Conservation (phyloP, 805 yeast genomes). For the Metschnikowia matae region DNA sequence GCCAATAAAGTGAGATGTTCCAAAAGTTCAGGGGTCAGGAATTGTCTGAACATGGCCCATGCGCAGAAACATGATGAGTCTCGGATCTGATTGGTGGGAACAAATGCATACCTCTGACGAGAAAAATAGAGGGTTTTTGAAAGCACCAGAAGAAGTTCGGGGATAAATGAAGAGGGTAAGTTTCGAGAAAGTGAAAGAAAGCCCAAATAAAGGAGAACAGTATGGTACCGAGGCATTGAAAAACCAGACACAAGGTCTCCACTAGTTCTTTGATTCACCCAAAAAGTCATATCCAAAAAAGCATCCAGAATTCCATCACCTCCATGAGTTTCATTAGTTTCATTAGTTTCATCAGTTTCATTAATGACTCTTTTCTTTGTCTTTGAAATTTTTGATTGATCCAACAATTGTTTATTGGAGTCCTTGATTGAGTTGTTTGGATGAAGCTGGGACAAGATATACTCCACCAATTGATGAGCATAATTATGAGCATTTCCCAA, state of each 20-base stretch:
- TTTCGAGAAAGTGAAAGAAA: conserved; percentile 28
- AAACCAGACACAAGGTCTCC: conserved; percentile 21
- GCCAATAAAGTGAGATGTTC: conserved; percentile 8
- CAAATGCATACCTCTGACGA: conserved; percentile 47
- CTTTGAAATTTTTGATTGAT: too few relatives aligned
- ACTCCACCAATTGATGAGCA: conserved; percentile 39
- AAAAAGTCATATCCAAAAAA: too few relatives aligned
- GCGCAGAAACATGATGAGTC: conserved; percentile 81
- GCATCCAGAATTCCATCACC: too few relatives aligned
- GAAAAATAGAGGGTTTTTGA: conserved; percentile 50
- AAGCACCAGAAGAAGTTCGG: conserved; percentile 34
- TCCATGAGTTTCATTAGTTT: too few relatives aligned
- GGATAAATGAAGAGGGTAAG: conserved; percentile 22
- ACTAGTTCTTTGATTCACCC: too few relatives aligned
- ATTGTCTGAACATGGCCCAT: conserved; percentile 68
- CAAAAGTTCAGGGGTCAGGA: conserved; percentile 17
- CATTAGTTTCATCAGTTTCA: too few relatives aligned
- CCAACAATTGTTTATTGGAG: too few relatives aligned
- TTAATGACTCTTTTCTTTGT: too few relatives aligned
- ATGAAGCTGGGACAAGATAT: conserved; percentile 22
- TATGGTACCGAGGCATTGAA: conserved; percentile 49
- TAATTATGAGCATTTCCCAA: conserved; percentile 32
- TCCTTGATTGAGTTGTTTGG: too few relatives aligned
- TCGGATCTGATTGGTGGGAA: conserved; percentile 65
- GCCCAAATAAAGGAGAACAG: conserved; percentile 55